Evolutionary conservation across 2,329 filamentous ascomycete genomes (phyloP).

Genomic region (Saccharata proteae): DNA sequence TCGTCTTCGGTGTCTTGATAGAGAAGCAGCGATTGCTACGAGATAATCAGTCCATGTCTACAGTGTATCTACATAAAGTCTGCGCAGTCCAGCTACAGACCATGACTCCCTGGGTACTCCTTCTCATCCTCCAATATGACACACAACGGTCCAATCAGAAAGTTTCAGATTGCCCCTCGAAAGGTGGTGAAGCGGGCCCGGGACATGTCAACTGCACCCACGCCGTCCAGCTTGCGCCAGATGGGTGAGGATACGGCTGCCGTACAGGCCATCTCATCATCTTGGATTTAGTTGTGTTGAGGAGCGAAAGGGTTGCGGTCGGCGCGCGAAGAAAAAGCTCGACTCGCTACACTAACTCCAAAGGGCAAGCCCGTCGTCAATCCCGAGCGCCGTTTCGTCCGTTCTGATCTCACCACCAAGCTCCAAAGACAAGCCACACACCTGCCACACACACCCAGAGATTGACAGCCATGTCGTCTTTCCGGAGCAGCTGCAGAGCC

Average conservation of each 20-base stretch:
- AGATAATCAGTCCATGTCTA: too few relatives aligned
- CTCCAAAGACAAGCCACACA: conserved; percentile 1
- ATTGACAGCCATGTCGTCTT: conserved; percentile 26
- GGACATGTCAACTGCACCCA: conserved; percentile 39
- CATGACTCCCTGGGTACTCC: too few relatives aligned
- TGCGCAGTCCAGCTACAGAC: too few relatives aligned
- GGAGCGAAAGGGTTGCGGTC: conserved; percentile 24
- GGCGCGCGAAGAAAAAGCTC: conserved; percentile 2
- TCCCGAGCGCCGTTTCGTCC: conserved; percentile 1
- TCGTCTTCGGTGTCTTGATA: too few relatives aligned
- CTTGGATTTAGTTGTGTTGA: conserved; percentile 66
- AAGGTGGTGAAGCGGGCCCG: conserved; percentile 34
- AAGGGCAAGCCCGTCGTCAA: too few relatives aligned
- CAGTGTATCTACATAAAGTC: too few relatives aligned
- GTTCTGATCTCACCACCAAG: conserved; percentile 8
- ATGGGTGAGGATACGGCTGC: conserved; percentile 43
- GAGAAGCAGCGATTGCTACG: too few relatives aligned
- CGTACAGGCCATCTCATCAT: conserved; percentile 58
- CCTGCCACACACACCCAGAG: conserved; percentile 4
- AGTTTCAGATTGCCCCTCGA: conserved; percentile 29
- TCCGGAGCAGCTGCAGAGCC: conserved; percentile 27
- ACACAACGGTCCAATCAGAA: conserved; percentile 35
- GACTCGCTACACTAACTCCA: too few relatives aligned
- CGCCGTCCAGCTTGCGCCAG: conserved; percentile 33
- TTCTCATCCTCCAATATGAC: too few relatives aligned